Percentiles rank a stretch among this genome's conserved stretches.
Conservation (phyloP, 1,284 basidiomycete species). For the Macrocystidia cucumis region DNA sequence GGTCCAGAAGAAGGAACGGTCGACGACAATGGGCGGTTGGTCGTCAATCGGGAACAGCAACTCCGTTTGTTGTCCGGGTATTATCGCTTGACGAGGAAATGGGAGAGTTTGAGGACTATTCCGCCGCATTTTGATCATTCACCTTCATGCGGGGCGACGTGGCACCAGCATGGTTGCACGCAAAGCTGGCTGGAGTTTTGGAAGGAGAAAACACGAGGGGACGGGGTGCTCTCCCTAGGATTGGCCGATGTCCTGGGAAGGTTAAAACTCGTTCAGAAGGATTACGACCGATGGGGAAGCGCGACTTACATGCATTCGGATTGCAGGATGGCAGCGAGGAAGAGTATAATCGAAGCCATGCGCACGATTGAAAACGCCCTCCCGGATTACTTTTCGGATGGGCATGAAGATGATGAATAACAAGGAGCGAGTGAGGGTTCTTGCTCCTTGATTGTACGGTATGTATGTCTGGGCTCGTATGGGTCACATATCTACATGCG, state of each 20-base stretch:
- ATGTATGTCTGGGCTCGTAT: too few relatives aligned
- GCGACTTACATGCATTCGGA: constrained; percentile 70
- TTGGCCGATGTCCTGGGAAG: constrained; percentile 57
- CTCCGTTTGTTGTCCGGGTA: constrained; percentile 58
- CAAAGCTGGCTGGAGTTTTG: constrained; percentile 64
- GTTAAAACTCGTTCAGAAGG: constrained; percentile 47
- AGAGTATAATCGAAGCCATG: constrained; percentile 43
- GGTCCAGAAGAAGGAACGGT: constrained; percentile 16
- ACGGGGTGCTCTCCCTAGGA: constrained; percentile 45
- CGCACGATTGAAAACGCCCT: constrained; percentile 46
- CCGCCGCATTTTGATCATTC: constrained; percentile 56
- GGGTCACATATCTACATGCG: too few relatives aligned
- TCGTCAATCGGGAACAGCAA: constrained; percentile 46
- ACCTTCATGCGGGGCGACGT: constrained; percentile 50
- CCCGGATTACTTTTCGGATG: constrained; percentile 49
- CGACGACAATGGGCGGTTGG: constrained; percentile 33
- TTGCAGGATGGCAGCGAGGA: constrained; percentile 48
- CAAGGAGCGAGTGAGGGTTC: too few relatives aligned
- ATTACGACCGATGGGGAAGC: constrained; percentile 59
- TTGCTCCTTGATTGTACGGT: too few relatives aligned
- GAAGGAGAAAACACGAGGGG: constrained; percentile 58
- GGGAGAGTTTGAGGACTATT: constrained; percentile 49
- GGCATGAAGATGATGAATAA: constrained; percentile 7
- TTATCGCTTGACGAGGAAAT: constrained; percentile 51
- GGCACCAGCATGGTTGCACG: constrained; percentile 61